Evolutionary conservation across 495 filamentous ascomycete genomes (phyloP).

Genomic region (Mycothermus thermophilus): DNA sequence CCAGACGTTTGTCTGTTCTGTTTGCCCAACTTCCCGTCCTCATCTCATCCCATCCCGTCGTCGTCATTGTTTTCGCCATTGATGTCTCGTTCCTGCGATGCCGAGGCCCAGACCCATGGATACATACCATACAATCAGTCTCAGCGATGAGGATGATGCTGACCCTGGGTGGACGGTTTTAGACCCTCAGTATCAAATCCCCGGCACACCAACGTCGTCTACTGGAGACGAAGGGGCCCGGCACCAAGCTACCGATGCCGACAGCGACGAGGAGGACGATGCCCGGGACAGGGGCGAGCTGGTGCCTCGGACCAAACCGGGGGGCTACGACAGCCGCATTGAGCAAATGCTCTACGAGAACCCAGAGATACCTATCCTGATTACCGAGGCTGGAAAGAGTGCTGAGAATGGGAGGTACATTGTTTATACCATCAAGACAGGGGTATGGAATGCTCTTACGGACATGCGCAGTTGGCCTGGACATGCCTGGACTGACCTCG

Average conservation of each 20-base stretch:
- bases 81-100: too few species aligned
- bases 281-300: conserved; percentile 37
- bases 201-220: conserved; percentile 31
- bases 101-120: too few species aligned
- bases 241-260: conserved; percentile 16
- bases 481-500: conserved; percentile 8
- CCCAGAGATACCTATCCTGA: conserved; percentile 73
- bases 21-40: too few species aligned
- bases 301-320: conserved; percentile 52
- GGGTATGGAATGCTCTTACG: conserved; percentile 46
- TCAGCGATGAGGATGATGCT: conserved; percentile 24
- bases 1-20: neutral
- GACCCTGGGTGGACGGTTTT: conserved; percentile 31
- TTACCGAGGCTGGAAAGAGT: conserved; percentile 91
- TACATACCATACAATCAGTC: too few species aligned
- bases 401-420: conserved; percentile 78
- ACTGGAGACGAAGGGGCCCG: conserved; percentile 28
- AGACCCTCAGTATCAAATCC: conserved; percentile 30
- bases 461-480: too few species aligned
- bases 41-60: too few species aligned
- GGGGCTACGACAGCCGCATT: conserved; percentile 84
- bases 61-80: too few species aligned
- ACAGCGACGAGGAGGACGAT: conserved; percentile 40
- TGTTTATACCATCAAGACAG: conserved; percentile 91
- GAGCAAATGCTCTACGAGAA: conserved; percentile 96